phyloP scores from a whole-genome alignment of 305 asterid genomes.

The Petunia hybrid region DNA sequence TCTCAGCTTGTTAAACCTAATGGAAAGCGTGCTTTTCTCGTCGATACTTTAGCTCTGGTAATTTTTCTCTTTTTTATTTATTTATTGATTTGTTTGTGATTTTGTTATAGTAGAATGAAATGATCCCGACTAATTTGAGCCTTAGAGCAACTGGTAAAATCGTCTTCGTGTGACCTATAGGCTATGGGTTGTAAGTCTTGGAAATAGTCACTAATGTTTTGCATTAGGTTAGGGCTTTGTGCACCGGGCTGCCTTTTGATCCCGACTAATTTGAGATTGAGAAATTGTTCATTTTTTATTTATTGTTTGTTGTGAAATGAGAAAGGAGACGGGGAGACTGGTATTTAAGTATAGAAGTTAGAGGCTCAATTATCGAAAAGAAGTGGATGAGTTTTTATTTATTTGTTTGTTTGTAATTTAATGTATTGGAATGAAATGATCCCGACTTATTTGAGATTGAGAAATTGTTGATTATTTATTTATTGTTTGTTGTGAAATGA shows the following conservation, averaged over 20 bases:
- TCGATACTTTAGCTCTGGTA: conserved; percentile 68
- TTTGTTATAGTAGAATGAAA: not conserved
- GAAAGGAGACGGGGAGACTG: too few species aligned
- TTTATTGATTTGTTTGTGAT: not conserved
- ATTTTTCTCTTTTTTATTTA: not conserved
- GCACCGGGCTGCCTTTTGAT: too few species aligned
- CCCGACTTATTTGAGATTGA: too few species aligned
- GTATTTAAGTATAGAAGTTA: too few species aligned
- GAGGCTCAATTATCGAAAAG: too few species aligned
- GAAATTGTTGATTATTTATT: not conserved
- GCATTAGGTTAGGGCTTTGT: too few species aligned
- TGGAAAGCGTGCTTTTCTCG: conserved; percentile 54
- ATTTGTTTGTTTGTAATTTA: not conserved
- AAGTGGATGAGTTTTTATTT: conserved; percentile 1
- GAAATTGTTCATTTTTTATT: not conserved
- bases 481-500: not conserved
- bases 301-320: not conserved
- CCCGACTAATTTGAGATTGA: too few species aligned
- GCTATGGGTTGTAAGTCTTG: too few species aligned
- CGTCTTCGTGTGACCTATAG: too few species aligned
- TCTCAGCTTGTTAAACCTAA: conserved; percentile 58
- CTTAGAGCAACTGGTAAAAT: too few species aligned
- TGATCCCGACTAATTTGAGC: too few species aligned
- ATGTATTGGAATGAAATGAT: not conserved
- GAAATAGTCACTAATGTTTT: too few species aligned